phyloP scores from a whole-genome alignment of 148 eudicot genomes.

The Vaccinium darrowii region DNA sequence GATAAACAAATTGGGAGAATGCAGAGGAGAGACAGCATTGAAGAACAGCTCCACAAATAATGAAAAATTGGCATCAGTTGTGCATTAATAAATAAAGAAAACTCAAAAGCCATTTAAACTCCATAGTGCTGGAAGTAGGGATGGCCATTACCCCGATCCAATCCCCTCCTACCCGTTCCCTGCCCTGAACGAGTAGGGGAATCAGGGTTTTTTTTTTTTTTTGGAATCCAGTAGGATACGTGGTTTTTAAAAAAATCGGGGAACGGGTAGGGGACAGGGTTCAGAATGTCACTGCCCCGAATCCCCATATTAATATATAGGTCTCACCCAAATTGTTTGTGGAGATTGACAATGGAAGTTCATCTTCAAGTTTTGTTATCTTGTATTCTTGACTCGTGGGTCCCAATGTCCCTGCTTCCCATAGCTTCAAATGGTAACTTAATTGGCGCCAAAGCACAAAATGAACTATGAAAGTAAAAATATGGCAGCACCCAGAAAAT shows the following conservation, averaged over 20 bases:
- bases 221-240: too few species aligned
- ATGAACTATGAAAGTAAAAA: not conserved
- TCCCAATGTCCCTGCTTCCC: not conserved
- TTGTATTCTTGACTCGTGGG: not conserved
- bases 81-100: not conserved
- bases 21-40: not conserved
- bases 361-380: not conserved
- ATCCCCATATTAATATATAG: too few species aligned
- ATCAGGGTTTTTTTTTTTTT: too few species aligned
- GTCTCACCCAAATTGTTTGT: too few species aligned
- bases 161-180: too few species aligned
- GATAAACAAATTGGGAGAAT: slow-evolving; percentile 6
- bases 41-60: not conserved
- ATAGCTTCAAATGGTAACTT: not conserved
- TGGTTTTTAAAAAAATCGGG: too few species aligned
- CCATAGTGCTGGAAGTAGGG: not conserved
- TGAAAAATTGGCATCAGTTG: not conserved
- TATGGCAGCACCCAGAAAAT: not conserved
- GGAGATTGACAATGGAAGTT: not conserved
- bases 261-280: too few species aligned
- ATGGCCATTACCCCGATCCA: too few species aligned
- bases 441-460: not conserved
- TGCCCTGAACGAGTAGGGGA: too few species aligned
- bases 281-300: too few species aligned
- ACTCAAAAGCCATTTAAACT: not conserved